These are phyloP conservation scores for Eucalyptus cladocalyx DNA, from an alignment of 345 rosid genomes.

Conservation along the genomic window DNA sequence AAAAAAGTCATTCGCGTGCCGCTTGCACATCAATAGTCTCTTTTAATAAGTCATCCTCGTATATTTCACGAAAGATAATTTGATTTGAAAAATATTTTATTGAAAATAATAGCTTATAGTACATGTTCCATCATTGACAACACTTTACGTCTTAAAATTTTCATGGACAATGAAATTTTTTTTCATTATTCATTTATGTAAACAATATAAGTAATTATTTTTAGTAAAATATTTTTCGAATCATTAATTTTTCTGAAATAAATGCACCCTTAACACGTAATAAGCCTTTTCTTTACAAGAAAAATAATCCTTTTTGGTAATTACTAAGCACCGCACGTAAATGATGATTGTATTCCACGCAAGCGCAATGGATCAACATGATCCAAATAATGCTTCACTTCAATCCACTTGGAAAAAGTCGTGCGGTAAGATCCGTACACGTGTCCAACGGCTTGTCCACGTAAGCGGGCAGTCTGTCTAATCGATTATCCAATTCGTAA, in stretches of 20 bases:
- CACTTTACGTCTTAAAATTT: not conserved
- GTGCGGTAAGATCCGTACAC: not conserved
- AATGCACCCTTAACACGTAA: rapidly evolving
- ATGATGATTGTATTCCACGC: not conserved
- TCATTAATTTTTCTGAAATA: not conserved
- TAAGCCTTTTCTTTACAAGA: not conserved
- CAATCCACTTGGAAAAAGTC: not conserved
- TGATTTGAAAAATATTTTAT: not conserved
- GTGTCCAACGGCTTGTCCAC: not conserved
- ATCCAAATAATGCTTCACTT: not conserved
- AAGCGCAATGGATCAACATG: not conserved
- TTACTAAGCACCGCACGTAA: not conserved
- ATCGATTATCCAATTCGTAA: not conserved
- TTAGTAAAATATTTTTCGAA: not conserved
- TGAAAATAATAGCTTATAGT: not conserved
- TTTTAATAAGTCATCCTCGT: not conserved
- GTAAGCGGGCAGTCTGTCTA: not conserved
- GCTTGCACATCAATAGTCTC: not conserved
- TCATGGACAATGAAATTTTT: not conserved
- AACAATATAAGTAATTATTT: not conserved
- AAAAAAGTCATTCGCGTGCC: not conserved
- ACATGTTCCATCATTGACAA: not conserved
- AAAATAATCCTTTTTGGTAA: not conserved
- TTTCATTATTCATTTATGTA: not conserved
- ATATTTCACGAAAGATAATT: not conserved